Evolutionary conservation across 2,329 filamentous ascomycete genomes (phyloP).

Genomic region (Nigrospora osmanthi): DNA sequence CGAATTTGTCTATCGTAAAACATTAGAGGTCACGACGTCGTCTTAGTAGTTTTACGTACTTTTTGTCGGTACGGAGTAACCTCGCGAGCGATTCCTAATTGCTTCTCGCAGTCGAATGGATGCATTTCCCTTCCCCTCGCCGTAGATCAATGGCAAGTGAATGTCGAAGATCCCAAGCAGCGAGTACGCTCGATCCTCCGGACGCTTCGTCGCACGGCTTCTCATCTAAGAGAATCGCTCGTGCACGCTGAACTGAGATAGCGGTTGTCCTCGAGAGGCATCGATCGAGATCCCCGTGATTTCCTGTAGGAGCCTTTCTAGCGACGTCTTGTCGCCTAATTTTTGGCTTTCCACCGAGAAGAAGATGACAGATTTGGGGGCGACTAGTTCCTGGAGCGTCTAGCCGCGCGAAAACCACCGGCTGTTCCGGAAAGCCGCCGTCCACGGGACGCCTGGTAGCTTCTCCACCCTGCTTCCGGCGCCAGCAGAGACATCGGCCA

Average conservation of each 20-base stretch:
- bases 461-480: background rate
- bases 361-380: background rate
- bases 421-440: background rate
- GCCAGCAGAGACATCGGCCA: background rate
- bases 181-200: background rate
- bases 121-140: background rate
- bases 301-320: background rate
- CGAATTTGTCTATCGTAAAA: too few relatives aligned
- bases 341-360: background rate
- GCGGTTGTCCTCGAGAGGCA: background rate
- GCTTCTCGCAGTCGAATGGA: conserved; percentile 6
- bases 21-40: too few relatives aligned
- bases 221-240: background rate
- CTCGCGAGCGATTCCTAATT: too few relatives aligned
- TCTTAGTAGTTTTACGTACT: too few relatives aligned
- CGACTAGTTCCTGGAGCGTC: conserved; percentile 1
- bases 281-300: background rate
- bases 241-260: background rate
- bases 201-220: background rate
- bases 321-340: background rate
- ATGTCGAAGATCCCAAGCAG: background rate
- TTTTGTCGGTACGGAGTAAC: too few relatives aligned
- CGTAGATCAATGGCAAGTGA: background rate
- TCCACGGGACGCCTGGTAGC: background rate
- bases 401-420: background rate